Evolutionary conservation across 1,284 basidiomycete genomes (phyloP).

Genomic region (Termitomyces sp.): DNA sequence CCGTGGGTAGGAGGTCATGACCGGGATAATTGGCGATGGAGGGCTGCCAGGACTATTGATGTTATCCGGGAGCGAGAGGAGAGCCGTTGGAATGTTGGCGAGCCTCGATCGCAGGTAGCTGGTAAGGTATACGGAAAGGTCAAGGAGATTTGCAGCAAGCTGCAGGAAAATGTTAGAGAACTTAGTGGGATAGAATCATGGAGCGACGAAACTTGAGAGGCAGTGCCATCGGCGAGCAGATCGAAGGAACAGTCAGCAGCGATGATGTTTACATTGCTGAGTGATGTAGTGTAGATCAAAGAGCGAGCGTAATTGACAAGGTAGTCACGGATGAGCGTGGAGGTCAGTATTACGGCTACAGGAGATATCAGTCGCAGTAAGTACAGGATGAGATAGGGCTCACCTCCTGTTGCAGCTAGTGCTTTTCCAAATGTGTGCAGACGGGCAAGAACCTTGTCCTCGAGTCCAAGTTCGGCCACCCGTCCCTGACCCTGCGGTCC

Average conservation of each 20-base stretch:
- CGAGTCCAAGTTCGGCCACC: slow-evolving; percentile 58
- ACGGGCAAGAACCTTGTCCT: slow-evolving; percentile 57
- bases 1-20: slow-evolving; percentile 73
- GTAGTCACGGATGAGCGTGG: slow-evolving; percentile 71
- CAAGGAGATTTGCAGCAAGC: slow-evolving; percentile 30
- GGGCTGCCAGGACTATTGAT: slow-evolving; percentile 22
- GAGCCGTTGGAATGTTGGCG: slow-evolving; percentile 30
- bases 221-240: slow-evolving; percentile 64
- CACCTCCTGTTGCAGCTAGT: slow-evolving; percentile 71
- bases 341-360: slow-evolving; percentile 76
- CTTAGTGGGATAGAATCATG: not conserved
- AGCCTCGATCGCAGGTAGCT: slow-evolving; percentile 29
- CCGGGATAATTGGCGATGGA: slow-evolving; percentile 76
- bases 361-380: not conserved
- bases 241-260: slow-evolving; percentile 77
- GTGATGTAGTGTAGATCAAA: slow-evolving; percentile 85
- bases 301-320: slow-evolving; percentile 91
- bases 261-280: slow-evolving; percentile 71
- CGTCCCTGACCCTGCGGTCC: slow-evolving; percentile 77
- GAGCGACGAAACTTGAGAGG: slow-evolving; percentile 32
- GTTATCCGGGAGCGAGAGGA: slow-evolving; percentile 40
- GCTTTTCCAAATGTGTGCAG: slow-evolving; percentile 57
- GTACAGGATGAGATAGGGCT: slow-evolving; percentile 19
- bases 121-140: slow-evolving; percentile 25
- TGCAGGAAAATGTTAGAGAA: slow-evolving; percentile 13